Percentiles rank a stretch among this genome's conserved stretches.
These are phyloP conservation scores for Sugiyamaella qingdaonensis DNA, from an alignment of 805 yeast genomes.

Conservation along the genomic window DNA sequence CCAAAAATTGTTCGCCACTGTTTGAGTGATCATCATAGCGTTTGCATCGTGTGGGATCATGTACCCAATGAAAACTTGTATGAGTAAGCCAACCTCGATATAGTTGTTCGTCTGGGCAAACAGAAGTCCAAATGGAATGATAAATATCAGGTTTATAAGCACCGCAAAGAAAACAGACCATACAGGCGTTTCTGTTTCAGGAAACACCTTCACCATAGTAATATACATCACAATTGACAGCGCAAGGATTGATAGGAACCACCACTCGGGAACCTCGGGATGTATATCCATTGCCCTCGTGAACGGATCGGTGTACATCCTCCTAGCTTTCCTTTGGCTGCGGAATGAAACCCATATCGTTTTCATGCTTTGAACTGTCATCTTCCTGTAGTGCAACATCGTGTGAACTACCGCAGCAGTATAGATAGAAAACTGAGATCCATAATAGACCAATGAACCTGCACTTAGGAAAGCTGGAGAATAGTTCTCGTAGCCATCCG, in stretches of 20 bases:
- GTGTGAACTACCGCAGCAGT: constrained; percentile 51
- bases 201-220: constrained; percentile 20
- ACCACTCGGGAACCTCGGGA: constrained; percentile 43
- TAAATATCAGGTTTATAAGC: constrained; percentile 49
- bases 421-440: constrained; percentile 52
- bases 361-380: constrained; percentile 7
- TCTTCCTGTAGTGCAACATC: constrained; percentile 15
- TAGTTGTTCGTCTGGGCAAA: constrained; percentile 55
- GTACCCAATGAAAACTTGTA: constrained; percentile 62
- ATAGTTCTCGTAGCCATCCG: constrained; percentile 48
- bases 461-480: constrained; percentile 69
- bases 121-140: constrained; percentile 59
- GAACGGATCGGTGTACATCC: constrained; percentile 14
- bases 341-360: constrained; percentile 11
- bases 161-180: constrained; percentile 52
- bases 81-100: constrained; percentile 55
- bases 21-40: constrained; percentile 27
- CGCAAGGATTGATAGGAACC: constrained; percentile 50
- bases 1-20: constrained; percentile 27
- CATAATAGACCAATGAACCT: constrained; percentile 42
- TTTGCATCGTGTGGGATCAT: constrained; percentile 51
- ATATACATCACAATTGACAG: constrained; percentile 35
- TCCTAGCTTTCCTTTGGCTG: constrained; percentile 6
- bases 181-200: constrained; percentile 29
- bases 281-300: constrained; percentile 9